Evolutionary conservation across 2,329 filamentous ascomycete genomes (phyloP), one percentile per base, ranked within the genome.

Genomic region (Venturia aucupariae): DNA sequence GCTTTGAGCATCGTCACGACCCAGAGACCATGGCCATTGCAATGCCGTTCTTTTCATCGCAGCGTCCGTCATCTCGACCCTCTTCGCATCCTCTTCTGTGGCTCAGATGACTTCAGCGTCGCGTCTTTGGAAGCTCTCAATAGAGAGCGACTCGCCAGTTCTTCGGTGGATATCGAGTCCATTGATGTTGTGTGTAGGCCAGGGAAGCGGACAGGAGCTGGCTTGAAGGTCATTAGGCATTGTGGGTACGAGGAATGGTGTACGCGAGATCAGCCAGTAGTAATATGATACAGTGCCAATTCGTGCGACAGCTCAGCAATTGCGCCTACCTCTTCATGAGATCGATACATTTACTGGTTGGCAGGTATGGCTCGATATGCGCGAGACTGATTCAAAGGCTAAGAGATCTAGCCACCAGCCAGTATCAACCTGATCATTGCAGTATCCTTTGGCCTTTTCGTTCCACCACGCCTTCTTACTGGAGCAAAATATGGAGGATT

Each of bases 381-480:
- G 15, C 22, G 13, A 27, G 70, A 87, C 90, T n/a, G 44, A 32
- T 44, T 8, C 15, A 19, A 30, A 39, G 24, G 10, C 38, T 64
- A 63, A 62, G 30, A 39, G 6, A 35, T 32, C 6, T 48, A 35
- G 30, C 44, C 48, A n/a, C 62, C 59, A 39, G 30, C 22, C 17
- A 24, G 35, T 39, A 46, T 64, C 65, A 92, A 97, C 73, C 80
- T 99, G 65, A 83, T 99, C 69, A 81, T 97, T 57, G 92, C 92
- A 60, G 94, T 97, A 4, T 97, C 94, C 0, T 99, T 97, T 76
- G 94, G 94, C 3, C 82, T 96, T 8, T 88, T 97, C 67, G 87
- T 99, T 0, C 94, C 94, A 0, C 81, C 83, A 0, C 82, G 90
- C 4, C 85, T 97, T 19, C 79, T 99, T 27, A 78, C 78, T 27